Evolutionary conservation across 176 grass and related monocot genomes (phyloP).

Genomic region (Thalia dealbata): DNA sequence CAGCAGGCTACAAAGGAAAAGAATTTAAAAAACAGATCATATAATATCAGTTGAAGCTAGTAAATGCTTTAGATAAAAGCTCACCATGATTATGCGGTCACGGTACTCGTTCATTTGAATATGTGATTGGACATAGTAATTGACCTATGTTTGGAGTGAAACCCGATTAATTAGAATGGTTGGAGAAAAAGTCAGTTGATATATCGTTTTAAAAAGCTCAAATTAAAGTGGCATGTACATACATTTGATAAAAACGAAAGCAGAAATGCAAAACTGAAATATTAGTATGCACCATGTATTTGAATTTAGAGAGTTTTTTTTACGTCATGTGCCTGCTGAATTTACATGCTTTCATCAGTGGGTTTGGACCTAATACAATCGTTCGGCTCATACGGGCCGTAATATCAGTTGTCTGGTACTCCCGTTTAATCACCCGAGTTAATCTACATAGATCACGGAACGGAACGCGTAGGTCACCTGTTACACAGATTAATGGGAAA

Average conservation of each 20-base stretch:
- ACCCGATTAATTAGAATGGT: conserved; percentile 7
- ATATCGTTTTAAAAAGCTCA: not conserved
- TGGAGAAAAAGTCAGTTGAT: not conserved
- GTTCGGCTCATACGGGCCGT: not conserved
- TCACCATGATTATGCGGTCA: conserved; percentile 83
- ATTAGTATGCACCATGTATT: not conserved
- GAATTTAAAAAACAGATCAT: conserved; percentile 9
- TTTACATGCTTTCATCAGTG: not conserved
- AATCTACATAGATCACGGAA: not conserved
- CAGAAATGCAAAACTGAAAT: too few relatives aligned
- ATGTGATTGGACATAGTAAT: conserved; percentile 90
- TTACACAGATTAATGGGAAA: not conserved
- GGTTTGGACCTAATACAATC: not conserved
- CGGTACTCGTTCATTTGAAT: conserved; percentile 97
- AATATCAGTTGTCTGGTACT: not conserved
- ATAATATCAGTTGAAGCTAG: conserved; percentile 2
- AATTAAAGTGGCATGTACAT: not conserved
- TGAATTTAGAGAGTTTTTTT: not conserved
- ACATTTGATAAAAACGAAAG: not conserved
- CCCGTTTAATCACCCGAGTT: not conserved
- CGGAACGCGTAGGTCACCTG: not conserved
- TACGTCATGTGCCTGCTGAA: not conserved
- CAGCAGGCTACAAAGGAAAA: conserved; percentile 42
- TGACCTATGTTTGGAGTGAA: conserved; percentile 28
- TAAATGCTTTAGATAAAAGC: conserved; percentile 10